Percentiles rank a stretch among this genome's conserved stretches.
Conservation (phyloP, 2,329 filamentous ascomycete genomes). For the Cladorrhinum sp. region DNA sequence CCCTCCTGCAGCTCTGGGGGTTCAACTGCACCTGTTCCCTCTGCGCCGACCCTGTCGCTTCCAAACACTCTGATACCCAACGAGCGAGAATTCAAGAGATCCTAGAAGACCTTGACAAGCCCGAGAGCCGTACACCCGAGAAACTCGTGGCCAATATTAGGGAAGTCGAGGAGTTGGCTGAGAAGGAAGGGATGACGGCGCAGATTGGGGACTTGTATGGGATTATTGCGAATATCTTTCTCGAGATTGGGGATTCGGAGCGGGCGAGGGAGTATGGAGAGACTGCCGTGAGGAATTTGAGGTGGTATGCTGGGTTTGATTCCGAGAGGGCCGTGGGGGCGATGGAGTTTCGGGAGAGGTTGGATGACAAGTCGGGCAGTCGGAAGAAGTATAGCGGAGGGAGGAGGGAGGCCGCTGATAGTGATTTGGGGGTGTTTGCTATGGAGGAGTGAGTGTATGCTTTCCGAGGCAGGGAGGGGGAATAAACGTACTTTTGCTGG, state of each 20-base stretch:
- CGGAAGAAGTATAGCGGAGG: not conserved
- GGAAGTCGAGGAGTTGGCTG: constrained; percentile 9
- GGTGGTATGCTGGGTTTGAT: constrained; percentile 6
- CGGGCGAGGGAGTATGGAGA: constrained; percentile 6
- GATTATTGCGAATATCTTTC: constrained; percentile 12
- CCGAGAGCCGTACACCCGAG: not conserved
- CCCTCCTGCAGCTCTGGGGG: constrained; percentile 12
- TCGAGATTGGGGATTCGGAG: not conserved
- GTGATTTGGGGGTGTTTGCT: not conserved
- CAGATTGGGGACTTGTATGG: constrained; percentile 17
- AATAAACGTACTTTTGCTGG: no score
- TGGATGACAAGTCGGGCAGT: not conserved
- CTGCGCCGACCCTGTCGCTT: constrained; percentile 3
- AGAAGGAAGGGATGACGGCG: constrained; percentile 12
- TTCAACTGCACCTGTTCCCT: constrained; percentile 17
- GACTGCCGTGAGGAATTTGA: not conserved
- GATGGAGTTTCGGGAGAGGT: constrained; percentile 5
- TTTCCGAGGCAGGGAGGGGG: not conserved
- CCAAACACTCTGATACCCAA: constrained; percentile 5
- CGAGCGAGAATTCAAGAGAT: constrained; percentile 8
- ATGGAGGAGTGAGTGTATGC: not conserved
- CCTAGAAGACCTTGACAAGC: constrained; percentile 1
- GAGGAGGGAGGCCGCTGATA: not conserved
- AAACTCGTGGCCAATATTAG: not conserved
- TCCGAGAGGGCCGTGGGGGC: not conserved